Conservation (phyloP, 75 land plant genomes). For the Larix kaempferi region DNA sequence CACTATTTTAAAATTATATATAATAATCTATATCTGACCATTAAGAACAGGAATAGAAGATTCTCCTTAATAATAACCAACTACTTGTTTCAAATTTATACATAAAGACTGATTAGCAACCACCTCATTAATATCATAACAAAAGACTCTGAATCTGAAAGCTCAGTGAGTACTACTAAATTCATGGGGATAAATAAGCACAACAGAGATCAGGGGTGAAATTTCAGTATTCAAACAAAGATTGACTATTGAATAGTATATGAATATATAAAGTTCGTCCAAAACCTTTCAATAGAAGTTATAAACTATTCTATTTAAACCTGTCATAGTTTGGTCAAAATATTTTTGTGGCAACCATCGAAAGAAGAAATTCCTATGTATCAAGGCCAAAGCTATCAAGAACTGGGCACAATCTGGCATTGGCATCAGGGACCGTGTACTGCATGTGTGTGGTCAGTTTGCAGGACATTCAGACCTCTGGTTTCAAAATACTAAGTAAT, state of each 20-base stretch:
- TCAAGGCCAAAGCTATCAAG: no score
- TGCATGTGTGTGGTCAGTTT: no score
- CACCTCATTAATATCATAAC: not conserved
- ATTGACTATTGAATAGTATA: not conserved
- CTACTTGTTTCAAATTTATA: not conserved
- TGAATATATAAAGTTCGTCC: not conserved
- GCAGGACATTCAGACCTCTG: no score
- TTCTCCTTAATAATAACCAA: not conserved
- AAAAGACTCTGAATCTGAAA: not conserved
- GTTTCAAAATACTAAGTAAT: no score
- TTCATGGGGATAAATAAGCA: not conserved
- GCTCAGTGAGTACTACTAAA: not conserved
- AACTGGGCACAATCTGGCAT: no score
- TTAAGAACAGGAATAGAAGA: not conserved
- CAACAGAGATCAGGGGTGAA: not conserved
- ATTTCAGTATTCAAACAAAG: constrained; percentile 1
- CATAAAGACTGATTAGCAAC: not conserved
- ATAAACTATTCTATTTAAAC: not conserved
- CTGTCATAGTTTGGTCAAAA: not conserved
- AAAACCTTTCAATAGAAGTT: not conserved
- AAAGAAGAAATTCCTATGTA: not conserved
- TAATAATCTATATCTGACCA: not conserved
- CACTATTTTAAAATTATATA: not conserved
- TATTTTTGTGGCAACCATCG: not conserved
- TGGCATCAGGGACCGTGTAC: no score